phyloP scores from a whole-genome alignment of 768 basidiomycete species.

The Hemileccinum rubropunctum region DNA sequence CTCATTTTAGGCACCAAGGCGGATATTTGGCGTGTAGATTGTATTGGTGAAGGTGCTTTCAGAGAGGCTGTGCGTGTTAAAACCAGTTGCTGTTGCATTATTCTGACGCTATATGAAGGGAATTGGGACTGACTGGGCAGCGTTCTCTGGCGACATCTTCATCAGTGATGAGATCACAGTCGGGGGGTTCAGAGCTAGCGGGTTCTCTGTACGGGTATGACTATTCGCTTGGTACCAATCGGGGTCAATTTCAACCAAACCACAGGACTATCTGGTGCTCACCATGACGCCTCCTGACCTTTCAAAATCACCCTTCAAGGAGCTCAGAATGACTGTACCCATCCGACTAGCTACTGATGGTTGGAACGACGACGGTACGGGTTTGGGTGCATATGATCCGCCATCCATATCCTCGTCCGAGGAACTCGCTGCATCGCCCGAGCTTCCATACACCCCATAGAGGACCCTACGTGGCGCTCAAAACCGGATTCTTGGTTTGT shows the following conservation, averaged over 20 bases:
- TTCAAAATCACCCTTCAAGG: slow-evolving; percentile 51
- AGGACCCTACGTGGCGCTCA: too few species aligned
- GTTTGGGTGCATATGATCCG: slow-evolving; percentile 8
- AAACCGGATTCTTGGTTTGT: background rate
- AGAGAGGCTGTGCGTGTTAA: slow-evolving; percentile 46
- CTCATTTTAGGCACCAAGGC: slow-evolving; percentile 53
- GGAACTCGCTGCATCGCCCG: slow-evolving; percentile 16
- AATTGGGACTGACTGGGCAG: slow-evolving; percentile 60
- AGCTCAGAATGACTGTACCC: slow-evolving; percentile 61
- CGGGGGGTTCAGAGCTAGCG: slow-evolving; percentile 64
- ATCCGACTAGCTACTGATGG: slow-evolving; percentile 63
- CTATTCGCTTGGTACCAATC: background rate
- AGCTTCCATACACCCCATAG: slow-evolving; percentile 5
- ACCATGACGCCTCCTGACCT: slow-evolving; percentile 58
- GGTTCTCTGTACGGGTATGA: slow-evolving; percentile 59
- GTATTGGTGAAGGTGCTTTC: slow-evolving; percentile 63
- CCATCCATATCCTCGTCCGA: slow-evolving; percentile 23
- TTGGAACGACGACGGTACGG: slow-evolving; percentile 42
- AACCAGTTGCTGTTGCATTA: background rate
- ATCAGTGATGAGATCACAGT: slow-evolving; percentile 47
- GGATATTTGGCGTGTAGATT: slow-evolving; percentile 67
- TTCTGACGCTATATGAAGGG: slow-evolving; percentile 38
- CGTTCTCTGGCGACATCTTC: slow-evolving; percentile 62
- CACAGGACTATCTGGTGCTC: slow-evolving; percentile 66
- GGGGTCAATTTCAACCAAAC: background rate